Evolutionary conservation across 768 basidiomycete genomes (phyloP).

Genomic region (Leucocoprinus birnbaumii): DNA sequence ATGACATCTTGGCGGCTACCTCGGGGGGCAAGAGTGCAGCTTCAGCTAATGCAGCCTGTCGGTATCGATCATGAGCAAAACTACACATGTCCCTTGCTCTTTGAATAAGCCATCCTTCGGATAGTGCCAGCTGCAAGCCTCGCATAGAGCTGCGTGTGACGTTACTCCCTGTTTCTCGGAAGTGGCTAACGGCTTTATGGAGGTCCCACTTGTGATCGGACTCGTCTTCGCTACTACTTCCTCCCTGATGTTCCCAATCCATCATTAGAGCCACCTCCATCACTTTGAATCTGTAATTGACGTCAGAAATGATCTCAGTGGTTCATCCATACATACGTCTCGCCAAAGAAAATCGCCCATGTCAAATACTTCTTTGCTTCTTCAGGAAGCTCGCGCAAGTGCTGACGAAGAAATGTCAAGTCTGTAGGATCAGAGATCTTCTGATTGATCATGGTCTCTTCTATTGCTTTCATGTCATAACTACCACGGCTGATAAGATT

Average conservation of each 20-base stretch:
- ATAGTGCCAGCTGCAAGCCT: conserved; percentile 62
- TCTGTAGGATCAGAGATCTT: conserved; percentile 60
- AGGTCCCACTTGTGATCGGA: conserved; percentile 48
- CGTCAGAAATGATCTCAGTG: background rate
- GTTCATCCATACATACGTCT: conserved; percentile 45
- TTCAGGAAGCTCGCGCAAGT: conserved; percentile 56
- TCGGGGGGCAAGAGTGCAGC: conserved; percentile 46
- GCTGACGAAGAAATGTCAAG: conserved; percentile 55
- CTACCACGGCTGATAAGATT: conserved; percentile 24
- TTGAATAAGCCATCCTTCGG: conserved; percentile 74
- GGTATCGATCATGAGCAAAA: conserved; percentile 72
- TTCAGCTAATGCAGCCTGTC: conserved; percentile 68
- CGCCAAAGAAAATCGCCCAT: conserved; percentile 74
- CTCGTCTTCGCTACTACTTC: conserved; percentile 51
- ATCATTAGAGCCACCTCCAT: conserved; percentile 72
- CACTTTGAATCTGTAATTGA: conserved; percentile 55
- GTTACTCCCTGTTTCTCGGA: conserved; percentile 39
- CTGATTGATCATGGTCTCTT: conserved; percentile 49
- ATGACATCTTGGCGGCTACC: conserved; percentile 62
- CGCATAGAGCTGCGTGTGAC: conserved; percentile 59
- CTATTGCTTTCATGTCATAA: conserved; percentile 54
- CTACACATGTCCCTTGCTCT: conserved; percentile 74
- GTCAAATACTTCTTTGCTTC: conserved; percentile 65
- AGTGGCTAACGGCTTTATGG: conserved; percentile 45
- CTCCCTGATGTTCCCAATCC: conserved; percentile 66